Conservation (phyloP, 106 monocot genomes). For the Apostasia ramifera region DNA sequence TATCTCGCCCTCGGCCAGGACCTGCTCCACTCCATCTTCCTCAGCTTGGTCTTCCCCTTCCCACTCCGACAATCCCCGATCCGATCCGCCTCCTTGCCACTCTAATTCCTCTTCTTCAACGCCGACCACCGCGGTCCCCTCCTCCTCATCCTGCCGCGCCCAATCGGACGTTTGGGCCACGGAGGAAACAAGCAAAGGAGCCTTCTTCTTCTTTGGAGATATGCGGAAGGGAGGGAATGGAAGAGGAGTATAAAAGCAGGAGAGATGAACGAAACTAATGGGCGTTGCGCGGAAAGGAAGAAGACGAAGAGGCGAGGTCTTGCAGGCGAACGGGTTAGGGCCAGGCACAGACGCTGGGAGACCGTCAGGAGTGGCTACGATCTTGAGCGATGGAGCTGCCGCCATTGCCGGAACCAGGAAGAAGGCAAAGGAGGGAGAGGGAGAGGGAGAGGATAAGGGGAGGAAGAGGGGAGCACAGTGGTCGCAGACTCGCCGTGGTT, state of each 20-base stretch:
- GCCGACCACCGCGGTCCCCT: constrained; percentile 1
- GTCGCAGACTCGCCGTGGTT: too few relatives aligned
- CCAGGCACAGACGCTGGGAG: neutral
- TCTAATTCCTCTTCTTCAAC: neutral
- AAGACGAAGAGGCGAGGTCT: constrained; percentile 1
- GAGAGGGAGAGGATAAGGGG: constrained; percentile 7
- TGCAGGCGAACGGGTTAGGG: constrained; percentile 3
- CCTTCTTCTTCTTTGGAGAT: constrained; percentile 17
- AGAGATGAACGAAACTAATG: neutral
- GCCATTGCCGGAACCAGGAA: neutral
- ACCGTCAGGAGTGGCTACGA: constrained; percentile 5
- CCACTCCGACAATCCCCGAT: constrained; percentile 1
- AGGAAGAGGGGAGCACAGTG: neutral
- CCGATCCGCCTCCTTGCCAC: neutral
- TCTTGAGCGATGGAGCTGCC: neutral
- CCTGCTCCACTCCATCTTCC: neutral
- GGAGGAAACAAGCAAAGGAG: constrained; percentile 18
- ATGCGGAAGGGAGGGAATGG: constrained; percentile 3
- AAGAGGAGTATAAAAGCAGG: constrained; percentile 3
- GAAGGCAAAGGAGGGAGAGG: neutral
- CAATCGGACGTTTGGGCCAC: constrained; percentile 44
- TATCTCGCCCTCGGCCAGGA: constrained; percentile 8
- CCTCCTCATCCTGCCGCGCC: constrained; percentile 30
- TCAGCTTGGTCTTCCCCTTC: neutral
- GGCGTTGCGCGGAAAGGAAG: constrained; percentile 11